phyloP scores from a whole-genome alignment of 768 basidiomycete species.

The Termitomyces sp. region DNA sequence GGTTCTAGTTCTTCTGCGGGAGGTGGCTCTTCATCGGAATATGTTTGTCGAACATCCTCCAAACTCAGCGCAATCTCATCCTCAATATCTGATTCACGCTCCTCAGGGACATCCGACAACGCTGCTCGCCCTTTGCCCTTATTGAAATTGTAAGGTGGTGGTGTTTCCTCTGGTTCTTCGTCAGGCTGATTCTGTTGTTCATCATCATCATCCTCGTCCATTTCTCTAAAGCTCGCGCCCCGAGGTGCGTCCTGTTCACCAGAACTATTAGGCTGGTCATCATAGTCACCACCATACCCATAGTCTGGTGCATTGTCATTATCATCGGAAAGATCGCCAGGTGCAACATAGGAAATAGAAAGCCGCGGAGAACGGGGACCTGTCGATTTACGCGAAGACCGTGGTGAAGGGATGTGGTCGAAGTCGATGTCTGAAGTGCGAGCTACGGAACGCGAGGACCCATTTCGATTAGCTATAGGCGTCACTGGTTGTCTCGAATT shows the following conservation, averaged over 20 bases:
- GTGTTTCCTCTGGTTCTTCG: conserved; percentile 23
- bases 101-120: conserved; percentile 30
- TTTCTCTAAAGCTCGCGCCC: conserved; percentile 39
- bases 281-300: conserved; percentile 22
- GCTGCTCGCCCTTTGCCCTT: conserved; percentile 13
- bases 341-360: conserved; percentile 28
- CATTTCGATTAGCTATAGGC: conserved; percentile 31
- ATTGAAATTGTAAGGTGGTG: conserved; percentile 11
- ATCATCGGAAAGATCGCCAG: conserved; percentile 23
- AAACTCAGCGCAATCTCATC: conserved; percentile 37
- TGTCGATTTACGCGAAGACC: conserved; percentile 25
- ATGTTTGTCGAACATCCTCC: conserved; percentile 27
- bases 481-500: conserved; percentile 35
- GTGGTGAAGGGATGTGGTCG: conserved; percentile 60
- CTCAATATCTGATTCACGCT: conserved; percentile 37
- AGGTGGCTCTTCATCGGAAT: conserved; percentile 24
- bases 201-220: conserved; percentile 38
- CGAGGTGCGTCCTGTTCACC: conserved; percentile 20
- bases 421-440: conserved; percentile 54
- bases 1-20: conserved; percentile 23
- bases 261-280: conserved; percentile 17
- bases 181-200: conserved; percentile 33
- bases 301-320: conserved; percentile 18
- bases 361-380: conserved; percentile 36
- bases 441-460: conserved; percentile 38